Conservation (phyloP, 2,329 filamentous ascomycete species). For the Hymenoscyphus linearis region DNA sequence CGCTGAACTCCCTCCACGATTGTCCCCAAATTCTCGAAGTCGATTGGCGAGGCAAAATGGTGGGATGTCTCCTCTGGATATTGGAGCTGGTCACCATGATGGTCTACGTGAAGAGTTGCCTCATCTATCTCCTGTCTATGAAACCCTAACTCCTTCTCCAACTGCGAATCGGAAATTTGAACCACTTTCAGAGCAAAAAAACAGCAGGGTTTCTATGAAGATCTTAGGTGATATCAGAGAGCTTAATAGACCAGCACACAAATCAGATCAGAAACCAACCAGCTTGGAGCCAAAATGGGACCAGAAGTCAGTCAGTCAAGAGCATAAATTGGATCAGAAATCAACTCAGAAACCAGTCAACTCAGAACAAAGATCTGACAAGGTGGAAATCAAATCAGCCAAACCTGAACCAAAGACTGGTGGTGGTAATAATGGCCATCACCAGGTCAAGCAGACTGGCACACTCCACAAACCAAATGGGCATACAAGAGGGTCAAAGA, state of each 20-base stretch:
- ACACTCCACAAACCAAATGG: constrained; percentile 42
- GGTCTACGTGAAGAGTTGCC: constrained; percentile 25
- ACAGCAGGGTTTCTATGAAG: constrained; percentile 11
- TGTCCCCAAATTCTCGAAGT: constrained; percentile 27
- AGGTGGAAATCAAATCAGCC: not conserved
- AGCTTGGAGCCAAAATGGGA: no score
- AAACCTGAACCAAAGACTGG: not conserved
- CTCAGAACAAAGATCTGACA: not conserved
- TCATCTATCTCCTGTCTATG: constrained; percentile 68
- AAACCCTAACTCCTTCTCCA: constrained; percentile 67
- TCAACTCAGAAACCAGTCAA: constrained; percentile 5
- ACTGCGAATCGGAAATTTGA: constrained; percentile 53
- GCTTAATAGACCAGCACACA: constrained; percentile 7
- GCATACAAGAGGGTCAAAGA: constrained; percentile 49
- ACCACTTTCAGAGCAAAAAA: constrained; percentile 18
- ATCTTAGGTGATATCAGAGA: constrained; percentile 18
- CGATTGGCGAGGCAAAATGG: constrained; percentile 26
- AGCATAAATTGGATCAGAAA: not conserved
- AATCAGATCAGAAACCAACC: constrained; percentile 12
- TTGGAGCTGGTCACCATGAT: constrained; percentile 24
- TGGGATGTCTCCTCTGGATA: constrained; percentile 30
- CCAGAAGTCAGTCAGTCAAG: no score
- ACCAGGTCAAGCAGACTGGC: constrained; percentile 16
- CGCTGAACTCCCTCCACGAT: constrained; percentile 17
- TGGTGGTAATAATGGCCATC: constrained; percentile 36